A percentile compares a stretch with the other conserved stretches of the same genome.
Conservation (phyloP, 306 rosid species). For the Lathyrus oleraceus region DNA sequence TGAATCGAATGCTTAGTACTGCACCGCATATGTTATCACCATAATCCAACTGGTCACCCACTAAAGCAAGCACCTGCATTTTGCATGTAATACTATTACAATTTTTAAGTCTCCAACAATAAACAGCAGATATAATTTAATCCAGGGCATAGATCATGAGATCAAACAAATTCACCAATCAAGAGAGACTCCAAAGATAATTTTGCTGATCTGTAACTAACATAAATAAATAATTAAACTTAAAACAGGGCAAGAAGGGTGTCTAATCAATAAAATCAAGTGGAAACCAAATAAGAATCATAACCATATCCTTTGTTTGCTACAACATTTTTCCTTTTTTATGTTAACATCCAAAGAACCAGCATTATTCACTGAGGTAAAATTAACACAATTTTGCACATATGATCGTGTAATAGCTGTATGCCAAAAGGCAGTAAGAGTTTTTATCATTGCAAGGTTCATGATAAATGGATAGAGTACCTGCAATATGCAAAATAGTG, state of each 20-base stretch:
- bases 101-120: slow-evolving; percentile 2
- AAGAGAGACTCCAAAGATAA: slow-evolving; percentile 20
- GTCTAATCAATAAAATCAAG: slow-evolving; percentile 20
- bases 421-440: slow-evolving; percentile 9
- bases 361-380: neutral
- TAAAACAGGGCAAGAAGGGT: neutral
- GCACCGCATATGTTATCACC: slow-evolving; percentile 93
- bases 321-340: neutral
- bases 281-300: neutral
- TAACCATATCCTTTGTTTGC: neutral
- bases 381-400: neutral
- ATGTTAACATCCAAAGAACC: neutral
- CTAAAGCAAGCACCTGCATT: slow-evolving; percentile 81
- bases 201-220: neutral
- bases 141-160: neutral
- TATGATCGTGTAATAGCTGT: neutral
- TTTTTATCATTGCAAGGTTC: neutral
- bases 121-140: neutral
- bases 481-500: neutral
- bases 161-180: slow-evolving; percentile 1
- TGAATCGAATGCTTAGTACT: slow-evolving; percentile 89
- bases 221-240: neutral
- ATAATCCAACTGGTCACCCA: slow-evolving; percentile 87
- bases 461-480: neutral
- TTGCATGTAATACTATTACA: slow-evolving; percentile 25